Evolutionary conservation across 1,139 yeast species (phyloP).

Genomic region (Candida neerlandica): DNA sequence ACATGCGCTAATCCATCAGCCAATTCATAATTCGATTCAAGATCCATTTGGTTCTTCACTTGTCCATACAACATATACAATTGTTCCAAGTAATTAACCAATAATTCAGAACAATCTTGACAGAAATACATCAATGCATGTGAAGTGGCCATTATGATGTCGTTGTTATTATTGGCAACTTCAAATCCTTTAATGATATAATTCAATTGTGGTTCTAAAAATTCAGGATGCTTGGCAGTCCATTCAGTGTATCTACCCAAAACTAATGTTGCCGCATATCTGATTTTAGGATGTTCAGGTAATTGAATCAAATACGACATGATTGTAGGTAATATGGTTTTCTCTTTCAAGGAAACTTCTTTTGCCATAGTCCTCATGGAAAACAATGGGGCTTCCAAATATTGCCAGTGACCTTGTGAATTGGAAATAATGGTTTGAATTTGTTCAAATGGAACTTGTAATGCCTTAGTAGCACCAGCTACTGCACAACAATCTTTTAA

Average conservation of each 20-base stretch:
- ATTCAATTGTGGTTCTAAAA: conserved; percentile 77
- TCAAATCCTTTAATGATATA: conserved; percentile 83
- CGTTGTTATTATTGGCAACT: conserved; percentile 31
- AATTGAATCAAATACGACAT: conserved; percentile 69
- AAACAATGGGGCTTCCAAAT: conserved; percentile 86
- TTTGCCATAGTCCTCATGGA: conserved; percentile 94
- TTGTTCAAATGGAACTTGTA: conserved; percentile 61
- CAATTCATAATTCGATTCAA: conserved; percentile 73
- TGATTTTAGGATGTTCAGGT: conserved; percentile 84
- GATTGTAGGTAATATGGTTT: conserved; percentile 71
- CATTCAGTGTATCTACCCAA: conserved; percentile 94
- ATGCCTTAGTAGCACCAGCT: conserved; percentile 72
- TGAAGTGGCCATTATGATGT: conserved; percentile 82
- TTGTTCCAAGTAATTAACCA: conserved; percentile 75
- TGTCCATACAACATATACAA: conserved; percentile 74
- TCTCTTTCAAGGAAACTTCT: conserved; percentile 73
- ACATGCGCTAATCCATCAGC: conserved; percentile 92
- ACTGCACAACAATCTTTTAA: conserved; percentile 93
- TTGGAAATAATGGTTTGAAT: conserved; percentile 45
- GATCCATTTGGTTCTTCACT: conserved; percentile 59
- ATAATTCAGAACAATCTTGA: conserved; percentile 77
- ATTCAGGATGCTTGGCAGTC: conserved; percentile 86
- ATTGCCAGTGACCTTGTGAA: conserved; percentile 66
- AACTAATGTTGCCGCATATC: conserved; percentile 91
- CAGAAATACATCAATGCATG: conserved; percentile 95